Evolutionary conservation across 306 rosid genomes (phyloP).

Genomic region (Begonia masoniana): DNA sequence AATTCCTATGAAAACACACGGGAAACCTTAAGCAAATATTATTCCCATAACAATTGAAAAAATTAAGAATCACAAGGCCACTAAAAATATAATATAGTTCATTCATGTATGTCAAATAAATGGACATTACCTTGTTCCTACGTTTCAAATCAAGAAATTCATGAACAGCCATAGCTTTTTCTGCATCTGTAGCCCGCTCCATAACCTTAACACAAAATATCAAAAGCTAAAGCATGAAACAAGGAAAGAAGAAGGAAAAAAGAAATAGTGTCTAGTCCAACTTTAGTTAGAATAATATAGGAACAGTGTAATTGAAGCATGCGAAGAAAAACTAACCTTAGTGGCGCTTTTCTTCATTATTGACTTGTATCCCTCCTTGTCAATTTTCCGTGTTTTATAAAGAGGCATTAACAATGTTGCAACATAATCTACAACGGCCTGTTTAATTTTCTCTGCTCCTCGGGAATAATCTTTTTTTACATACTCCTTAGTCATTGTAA

Average conservation of each 20-base stretch:
- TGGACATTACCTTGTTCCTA: constrained; percentile 60
- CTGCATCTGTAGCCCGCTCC: constrained; percentile 91
- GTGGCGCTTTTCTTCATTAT: constrained; percentile 99
- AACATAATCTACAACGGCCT: constrained; percentile 96
- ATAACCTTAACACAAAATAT: constrained; percentile 64
- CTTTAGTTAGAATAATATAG: no score
- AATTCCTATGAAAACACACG: no score
- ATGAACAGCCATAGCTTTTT: constrained; percentile 71
- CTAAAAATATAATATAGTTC: no score
- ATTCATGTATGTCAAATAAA: no score
- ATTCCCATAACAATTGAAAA: no score
- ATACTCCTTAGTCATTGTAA: constrained; percentile 70
- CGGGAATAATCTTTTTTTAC: constrained; percentile 39
- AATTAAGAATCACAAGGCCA: no score
- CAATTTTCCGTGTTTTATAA: constrained; percentile 89
- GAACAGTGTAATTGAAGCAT: constrained; percentile 9
- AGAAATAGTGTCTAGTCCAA: neutral
- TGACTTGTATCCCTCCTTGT: constrained; percentile 92
- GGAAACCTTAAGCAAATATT: no score
- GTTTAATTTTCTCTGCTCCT: constrained; percentile 91
- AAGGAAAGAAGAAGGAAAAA: constrained; percentile 1
- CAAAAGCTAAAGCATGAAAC: constrained; percentile 9
- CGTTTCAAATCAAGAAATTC: constrained; percentile 95
- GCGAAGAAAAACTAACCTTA: constrained; percentile 40
- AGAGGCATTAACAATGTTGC: constrained; percentile 98